Evolutionary conservation across 257 asterid species (phyloP).

Genomic region (Striga asiatica): DNA sequence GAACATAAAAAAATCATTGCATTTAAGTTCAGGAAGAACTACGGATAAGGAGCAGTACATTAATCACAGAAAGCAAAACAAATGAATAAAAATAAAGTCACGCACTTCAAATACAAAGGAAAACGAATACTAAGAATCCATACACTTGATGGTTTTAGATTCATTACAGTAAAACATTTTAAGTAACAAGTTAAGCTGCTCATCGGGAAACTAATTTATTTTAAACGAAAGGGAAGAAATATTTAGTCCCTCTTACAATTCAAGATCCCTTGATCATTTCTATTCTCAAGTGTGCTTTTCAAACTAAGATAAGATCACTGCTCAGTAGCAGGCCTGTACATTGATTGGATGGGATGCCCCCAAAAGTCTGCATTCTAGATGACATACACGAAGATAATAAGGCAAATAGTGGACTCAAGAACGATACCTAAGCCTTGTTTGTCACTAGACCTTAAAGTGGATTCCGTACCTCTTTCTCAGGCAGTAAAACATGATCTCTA

Average conservation of each 20-base stretch:
- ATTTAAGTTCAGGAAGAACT: slow-evolving; percentile 3
- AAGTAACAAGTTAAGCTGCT: neutral
- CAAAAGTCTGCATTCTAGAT: neutral
- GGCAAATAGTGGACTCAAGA: neutral
- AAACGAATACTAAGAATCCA: neutral
- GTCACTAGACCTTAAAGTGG: neutral
- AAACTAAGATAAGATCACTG: neutral
- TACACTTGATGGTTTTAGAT: neutral
- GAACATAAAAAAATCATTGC: slow-evolving; percentile 13
- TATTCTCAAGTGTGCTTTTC: neutral
- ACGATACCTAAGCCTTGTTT: neutral
- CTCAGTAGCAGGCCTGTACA: too few relatives aligned
- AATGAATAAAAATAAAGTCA: slow-evolving; percentile 2
- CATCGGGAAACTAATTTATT: neutral
- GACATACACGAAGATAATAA: neutral
- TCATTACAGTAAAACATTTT: neutral
- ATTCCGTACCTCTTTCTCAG: neutral
- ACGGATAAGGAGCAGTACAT: slow-evolving; percentile 10
- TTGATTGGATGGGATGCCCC: too few relatives aligned
- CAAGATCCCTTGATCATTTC: neutral
- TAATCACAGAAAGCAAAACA: slow-evolving; percentile 12
- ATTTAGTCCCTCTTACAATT: neutral
- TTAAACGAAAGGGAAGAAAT: neutral
- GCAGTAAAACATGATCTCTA: neutral
- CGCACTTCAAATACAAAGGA: neutral